These are phyloP conservation scores for Russula earlei DNA, from an alignment of 768 basidiomycete genomes.

Conservation along the genomic window DNA sequence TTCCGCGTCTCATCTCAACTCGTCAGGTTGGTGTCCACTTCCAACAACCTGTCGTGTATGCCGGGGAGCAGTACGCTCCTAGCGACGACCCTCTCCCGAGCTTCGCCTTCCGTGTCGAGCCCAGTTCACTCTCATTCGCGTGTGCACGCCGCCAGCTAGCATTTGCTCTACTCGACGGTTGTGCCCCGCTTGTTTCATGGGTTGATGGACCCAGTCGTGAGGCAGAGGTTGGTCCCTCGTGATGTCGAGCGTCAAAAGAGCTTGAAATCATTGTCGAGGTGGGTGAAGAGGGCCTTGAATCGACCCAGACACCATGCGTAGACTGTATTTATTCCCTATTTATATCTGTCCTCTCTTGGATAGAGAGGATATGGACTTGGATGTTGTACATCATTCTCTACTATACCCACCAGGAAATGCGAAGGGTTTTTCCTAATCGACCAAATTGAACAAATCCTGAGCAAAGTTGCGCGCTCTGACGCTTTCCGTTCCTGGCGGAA, in stretches of 20 bases:
- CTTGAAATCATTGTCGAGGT: background rate
- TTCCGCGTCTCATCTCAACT: constrained; percentile 2
- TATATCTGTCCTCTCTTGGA: background rate
- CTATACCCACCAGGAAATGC: too few relatives aligned
- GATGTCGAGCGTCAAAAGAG: background rate
- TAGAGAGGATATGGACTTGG: background rate
- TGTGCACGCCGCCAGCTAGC: constrained; percentile 4
- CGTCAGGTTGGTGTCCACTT: background rate
- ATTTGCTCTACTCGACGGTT: background rate
- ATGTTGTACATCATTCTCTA: too few relatives aligned
- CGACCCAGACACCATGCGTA: background rate
- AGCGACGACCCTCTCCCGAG: background rate
- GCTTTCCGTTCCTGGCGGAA: too few relatives aligned
- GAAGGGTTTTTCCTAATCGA: too few relatives aligned
- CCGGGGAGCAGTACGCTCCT: background rate
- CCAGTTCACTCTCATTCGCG: background rate
- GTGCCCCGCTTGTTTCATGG: constrained; percentile 3
- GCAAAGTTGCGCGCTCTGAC: too few relatives aligned
- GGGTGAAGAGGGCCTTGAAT: background rate
- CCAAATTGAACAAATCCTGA: too few relatives aligned
- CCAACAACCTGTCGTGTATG: background rate
- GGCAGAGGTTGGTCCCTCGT: background rate
- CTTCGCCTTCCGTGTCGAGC: background rate
- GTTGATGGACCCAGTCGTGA: background rate
- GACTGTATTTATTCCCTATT: constrained; percentile 6